Conservation (phyloP, 1,284 basidiomycete species). For the Heimioporus punctisporus region DNA sequence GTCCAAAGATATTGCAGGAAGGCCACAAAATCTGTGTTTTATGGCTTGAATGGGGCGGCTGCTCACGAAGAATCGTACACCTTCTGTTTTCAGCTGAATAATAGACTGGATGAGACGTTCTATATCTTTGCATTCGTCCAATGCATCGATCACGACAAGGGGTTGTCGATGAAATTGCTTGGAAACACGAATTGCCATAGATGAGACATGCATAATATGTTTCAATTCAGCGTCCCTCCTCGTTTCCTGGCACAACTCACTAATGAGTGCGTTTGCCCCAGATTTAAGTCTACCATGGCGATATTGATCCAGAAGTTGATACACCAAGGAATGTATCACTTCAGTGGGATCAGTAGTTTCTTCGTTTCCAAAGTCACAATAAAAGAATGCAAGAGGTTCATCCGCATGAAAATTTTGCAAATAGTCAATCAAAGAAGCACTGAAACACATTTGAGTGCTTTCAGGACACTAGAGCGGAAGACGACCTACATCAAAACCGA, state of each 20-base stretch:
- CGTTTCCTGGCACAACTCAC: neutral
- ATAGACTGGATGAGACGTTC: slow-evolving; percentile 3
- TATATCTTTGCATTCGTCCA: slow-evolving; percentile 10
- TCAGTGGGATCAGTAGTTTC: slow-evolving; percentile 1
- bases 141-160: slow-evolving; percentile 7
- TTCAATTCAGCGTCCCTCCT: neutral
- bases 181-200: neutral
- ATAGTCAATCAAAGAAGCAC: neutral
- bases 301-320: slow-evolving; percentile 1
- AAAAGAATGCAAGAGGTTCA: slow-evolving; percentile 4
- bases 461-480: neutral
- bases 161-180: neutral
- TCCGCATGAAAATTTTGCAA: neutral
- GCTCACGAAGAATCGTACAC: slow-evolving; percentile 1
- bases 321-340: slow-evolving; percentile 8
- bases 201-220: neutral
- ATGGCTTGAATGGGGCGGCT: slow-evolving; percentile 7
- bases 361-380: slow-evolving; percentile 5
- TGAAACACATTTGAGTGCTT: neutral
- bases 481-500: neutral
- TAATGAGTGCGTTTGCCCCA: neutral
- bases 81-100: neutral
- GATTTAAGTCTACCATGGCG: neutral
- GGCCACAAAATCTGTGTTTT: neutral
- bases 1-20: slow-evolving; percentile 1